Percentiles rank a stretch among this genome's conserved stretches.
Evolutionary conservation across 108 stramenopile species (phyloP).

Genomic region (Pseudonitzschia multiseries): DNA sequence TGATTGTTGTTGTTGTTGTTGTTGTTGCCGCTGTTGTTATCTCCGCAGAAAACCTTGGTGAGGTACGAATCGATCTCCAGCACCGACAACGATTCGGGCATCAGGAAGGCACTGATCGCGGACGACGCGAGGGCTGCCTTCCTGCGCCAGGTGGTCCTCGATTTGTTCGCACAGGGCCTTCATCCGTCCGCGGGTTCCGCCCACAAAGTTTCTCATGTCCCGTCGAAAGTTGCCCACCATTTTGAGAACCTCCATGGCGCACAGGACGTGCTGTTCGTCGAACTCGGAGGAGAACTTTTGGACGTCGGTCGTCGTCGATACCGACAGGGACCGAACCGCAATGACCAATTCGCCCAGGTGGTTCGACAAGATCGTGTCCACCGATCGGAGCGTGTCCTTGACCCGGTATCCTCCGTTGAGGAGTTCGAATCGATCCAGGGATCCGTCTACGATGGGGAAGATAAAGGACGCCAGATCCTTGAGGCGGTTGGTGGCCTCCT

Average conservation of each 20-base stretch:
- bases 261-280: slow-evolving; percentile 78
- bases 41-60: slow-evolving; percentile 57
- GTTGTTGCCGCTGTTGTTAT: slow-evolving; percentile 12
- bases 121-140: slow-evolving; percentile 31
- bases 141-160: slow-evolving; percentile 26
- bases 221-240: slow-evolving; percentile 67
- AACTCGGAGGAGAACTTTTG: slow-evolving; percentile 45
- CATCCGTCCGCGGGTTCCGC: slow-evolving; percentile 56
- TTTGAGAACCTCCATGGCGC: slow-evolving; percentile 73
- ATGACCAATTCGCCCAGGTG: slow-evolving; percentile 73
- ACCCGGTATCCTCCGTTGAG: slow-evolving; percentile 75
- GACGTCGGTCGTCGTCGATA: slow-evolving; percentile 51
- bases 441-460: slow-evolving; percentile 70
- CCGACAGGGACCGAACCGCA: slow-evolving; percentile 51
- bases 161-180: slow-evolving; percentile 48
- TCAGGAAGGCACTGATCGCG: slow-evolving; percentile 16
- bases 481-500: slow-evolving; percentile 63
- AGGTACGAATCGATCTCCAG: slow-evolving; percentile 74
- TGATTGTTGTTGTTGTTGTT: neutral
- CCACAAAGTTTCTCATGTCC: slow-evolving; percentile 53
- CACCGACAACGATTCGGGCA: slow-evolving; percentile 71
- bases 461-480: slow-evolving; percentile 66
- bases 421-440: slow-evolving; percentile 70
- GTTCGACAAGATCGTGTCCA: slow-evolving; percentile 63
- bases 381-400: slow-evolving; percentile 40